A percentile compares a stretch with the other conserved stretches of the same genome.
Evolutionary conservation across 495 filamentous ascomycete genomes (phyloP).

Genomic region (Aspergillus hancockii): DNA sequence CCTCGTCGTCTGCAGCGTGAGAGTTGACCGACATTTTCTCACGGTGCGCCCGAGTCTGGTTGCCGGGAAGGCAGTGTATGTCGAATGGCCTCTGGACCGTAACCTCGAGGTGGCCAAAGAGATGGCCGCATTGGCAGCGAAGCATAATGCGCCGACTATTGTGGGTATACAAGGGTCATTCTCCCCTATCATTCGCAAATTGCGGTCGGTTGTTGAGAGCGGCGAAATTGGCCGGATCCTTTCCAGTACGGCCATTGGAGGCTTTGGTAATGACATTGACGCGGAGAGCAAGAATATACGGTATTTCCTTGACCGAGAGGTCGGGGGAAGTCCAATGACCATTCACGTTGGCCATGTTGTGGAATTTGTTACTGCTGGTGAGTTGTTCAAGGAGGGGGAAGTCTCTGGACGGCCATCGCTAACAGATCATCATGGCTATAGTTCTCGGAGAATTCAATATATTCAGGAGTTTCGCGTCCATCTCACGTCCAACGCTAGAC

Average conservation of each 20-base stretch:
- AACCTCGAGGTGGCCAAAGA: constrained; percentile 17
- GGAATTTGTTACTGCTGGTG: constrained; percentile 6
- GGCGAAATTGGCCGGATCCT: constrained; percentile 8
- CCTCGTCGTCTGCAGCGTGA: constrained; percentile 46
- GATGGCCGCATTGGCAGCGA: constrained; percentile 5
- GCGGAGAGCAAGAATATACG: constrained; percentile 4
- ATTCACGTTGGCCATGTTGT: constrained; percentile 11
- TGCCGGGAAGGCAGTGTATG: constrained; percentile 58
- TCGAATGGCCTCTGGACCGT: constrained; percentile 57
- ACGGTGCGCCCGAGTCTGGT: constrained; percentile 46
- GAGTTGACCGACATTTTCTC: constrained; percentile 49
- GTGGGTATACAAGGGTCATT: constrained; percentile 12
- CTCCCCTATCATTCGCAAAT: constrained; percentile 6
- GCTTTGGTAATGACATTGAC: constrained; percentile 6
- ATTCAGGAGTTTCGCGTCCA: background rate
- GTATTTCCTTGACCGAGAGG: constrained; percentile 10
- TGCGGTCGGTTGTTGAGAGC: constrained; percentile 4
- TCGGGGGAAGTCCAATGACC: constrained; percentile 13
- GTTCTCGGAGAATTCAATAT: constrained; percentile 4
- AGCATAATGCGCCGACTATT: constrained; percentile 2
- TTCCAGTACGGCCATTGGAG: constrained; percentile 1
- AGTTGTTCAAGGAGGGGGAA: background rate
- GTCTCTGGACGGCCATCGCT: background rate
- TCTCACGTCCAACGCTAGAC: constrained; percentile 4
- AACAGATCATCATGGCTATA: background rate